Percentiles rank a stretch among this genome's conserved stretches.
Evolutionary conservation across 768 basidiomycete genomes (phyloP).

Genomic region (Dioszegia crocea): DNA sequence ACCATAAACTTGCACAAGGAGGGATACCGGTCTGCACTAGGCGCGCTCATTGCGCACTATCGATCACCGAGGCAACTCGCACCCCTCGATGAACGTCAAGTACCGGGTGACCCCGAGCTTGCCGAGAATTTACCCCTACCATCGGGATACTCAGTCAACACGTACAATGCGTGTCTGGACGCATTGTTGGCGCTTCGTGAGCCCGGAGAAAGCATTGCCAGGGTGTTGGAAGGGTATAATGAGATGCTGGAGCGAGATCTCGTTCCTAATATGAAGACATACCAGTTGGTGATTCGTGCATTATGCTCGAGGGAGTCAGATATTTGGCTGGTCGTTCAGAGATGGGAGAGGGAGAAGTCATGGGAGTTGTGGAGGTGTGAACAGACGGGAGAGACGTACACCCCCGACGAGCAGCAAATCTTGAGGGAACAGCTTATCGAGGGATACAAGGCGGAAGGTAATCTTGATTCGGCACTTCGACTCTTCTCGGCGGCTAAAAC

Average conservation of each 20-base stretch:
- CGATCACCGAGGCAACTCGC: constrained; percentile 25
- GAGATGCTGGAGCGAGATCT: constrained; percentile 63
- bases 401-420: not conserved
- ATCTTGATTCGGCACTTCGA: constrained; percentile 65
- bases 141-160: constrained; percentile 49
- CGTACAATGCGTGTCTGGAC: constrained; percentile 64
- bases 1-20: not conserved
- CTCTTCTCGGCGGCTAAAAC: constrained; percentile 62
- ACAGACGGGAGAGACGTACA: constrained; percentile 2
- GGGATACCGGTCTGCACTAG: not conserved
- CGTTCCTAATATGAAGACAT: constrained; percentile 63
- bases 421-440: constrained; percentile 41
- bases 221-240: constrained; percentile 67
- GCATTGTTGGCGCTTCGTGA: constrained; percentile 52
- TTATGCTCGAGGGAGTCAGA: constrained; percentile 68
- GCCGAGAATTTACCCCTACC: constrained; percentile 29
- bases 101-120: constrained; percentile 15
- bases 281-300: constrained; percentile 59
- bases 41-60: constrained; percentile 28
- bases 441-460: constrained; percentile 61
- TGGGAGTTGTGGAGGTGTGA: constrained; percentile 27
- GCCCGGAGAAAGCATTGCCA: constrained; percentile 58
- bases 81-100: constrained; percentile 14
- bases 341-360: constrained; percentile 47
- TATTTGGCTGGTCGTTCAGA: constrained; percentile 55